Percentiles rank a stretch among this genome's conserved stretches.
Conservation (phyloP, 192 early-diverging fungal genomes). For the Gonapodya prolifera region DNA sequence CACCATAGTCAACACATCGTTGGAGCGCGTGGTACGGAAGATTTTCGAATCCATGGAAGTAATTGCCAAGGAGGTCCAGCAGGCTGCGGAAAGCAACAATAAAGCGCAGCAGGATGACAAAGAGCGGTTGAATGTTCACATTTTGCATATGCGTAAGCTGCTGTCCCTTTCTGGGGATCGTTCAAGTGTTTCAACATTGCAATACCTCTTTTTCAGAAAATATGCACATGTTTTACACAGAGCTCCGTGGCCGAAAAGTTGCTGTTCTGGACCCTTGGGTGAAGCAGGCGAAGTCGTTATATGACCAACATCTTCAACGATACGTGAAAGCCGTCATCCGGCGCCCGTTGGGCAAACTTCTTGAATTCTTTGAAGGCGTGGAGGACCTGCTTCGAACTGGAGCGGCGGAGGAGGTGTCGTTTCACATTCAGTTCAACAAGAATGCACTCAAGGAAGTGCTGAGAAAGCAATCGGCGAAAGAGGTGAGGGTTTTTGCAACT, state of each 20-base stretch:
- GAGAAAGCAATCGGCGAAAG: conserved; percentile 68
- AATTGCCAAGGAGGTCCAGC: conserved; percentile 60
- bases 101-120: conserved; percentile 71
- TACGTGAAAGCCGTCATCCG: conserved; percentile 82
- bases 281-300: conserved; percentile 69
- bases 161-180: background rate
- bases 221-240: conserved; percentile 84
- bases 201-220: conserved; percentile 50
- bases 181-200: background rate
- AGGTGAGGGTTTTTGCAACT: conserved; percentile 30
- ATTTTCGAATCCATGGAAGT: conserved; percentile 84
- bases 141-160: background rate
- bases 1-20: conserved; percentile 57
- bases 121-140: conserved; percentile 43
- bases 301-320: conserved; percentile 66
- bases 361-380: conserved; percentile 95
- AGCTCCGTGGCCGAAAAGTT: conserved; percentile 61
- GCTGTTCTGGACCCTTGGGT: conserved; percentile 59
- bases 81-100: conserved; percentile 31
- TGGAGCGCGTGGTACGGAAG: conserved; percentile 62
- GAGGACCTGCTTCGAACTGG: conserved; percentile 69
- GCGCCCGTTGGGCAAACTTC: conserved; percentile 70
- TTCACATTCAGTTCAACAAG: conserved; percentile 74
- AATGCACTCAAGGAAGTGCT: conserved; percentile 72
- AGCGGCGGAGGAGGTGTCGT: conserved; percentile 64